Evolutionary conservation across 2,329 filamentous ascomycete genomes (phyloP).

Genomic region (Cryphonectria radicalis): DNA sequence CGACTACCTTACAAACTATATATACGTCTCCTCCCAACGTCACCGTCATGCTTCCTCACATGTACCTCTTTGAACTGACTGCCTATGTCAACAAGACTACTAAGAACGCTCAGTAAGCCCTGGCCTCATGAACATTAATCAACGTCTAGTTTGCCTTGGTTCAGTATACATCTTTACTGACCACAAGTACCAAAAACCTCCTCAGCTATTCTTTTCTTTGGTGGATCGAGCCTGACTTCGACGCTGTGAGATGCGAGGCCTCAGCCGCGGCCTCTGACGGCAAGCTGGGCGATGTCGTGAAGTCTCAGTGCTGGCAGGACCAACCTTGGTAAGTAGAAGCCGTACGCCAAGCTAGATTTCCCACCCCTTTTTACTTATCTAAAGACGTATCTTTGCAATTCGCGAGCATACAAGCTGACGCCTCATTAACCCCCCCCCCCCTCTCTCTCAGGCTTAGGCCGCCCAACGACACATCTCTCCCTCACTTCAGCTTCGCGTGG

Average conservation of each 20-base stretch:
- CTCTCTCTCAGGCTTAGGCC: background rate
- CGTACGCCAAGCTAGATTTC: background rate
- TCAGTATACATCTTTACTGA: background rate
- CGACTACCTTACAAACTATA: background rate
- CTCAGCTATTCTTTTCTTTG: slow-evolving; percentile 14
- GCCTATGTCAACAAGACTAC: slow-evolving; percentile 5
- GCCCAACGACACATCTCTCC: slow-evolving; percentile 1
- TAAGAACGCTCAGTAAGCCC: slow-evolving; percentile 9
- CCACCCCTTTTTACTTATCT: too few relatives aligned
- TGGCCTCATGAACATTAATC: too few relatives aligned
- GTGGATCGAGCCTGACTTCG: slow-evolving; percentile 9
- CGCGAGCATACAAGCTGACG: background rate
- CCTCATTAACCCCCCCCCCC: background rate
- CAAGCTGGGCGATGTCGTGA: background rate
- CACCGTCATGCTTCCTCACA: background rate
- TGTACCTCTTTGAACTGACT: slow-evolving; percentile 10
- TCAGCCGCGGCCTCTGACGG: background rate
- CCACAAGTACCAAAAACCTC: background rate
- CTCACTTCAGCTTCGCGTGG: slow-evolving; percentile 21
- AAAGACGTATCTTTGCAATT: background rate
- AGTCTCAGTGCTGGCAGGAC: slow-evolving; percentile 6
- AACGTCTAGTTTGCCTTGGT: background rate
- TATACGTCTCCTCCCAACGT: slow-evolving; percentile 13
- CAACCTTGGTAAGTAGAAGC: background rate
- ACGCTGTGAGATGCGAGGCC: slow-evolving; percentile 6